phyloP scores from a whole-genome alignment of 768 basidiomycete genomes.

The Suillus discolor region DNA sequence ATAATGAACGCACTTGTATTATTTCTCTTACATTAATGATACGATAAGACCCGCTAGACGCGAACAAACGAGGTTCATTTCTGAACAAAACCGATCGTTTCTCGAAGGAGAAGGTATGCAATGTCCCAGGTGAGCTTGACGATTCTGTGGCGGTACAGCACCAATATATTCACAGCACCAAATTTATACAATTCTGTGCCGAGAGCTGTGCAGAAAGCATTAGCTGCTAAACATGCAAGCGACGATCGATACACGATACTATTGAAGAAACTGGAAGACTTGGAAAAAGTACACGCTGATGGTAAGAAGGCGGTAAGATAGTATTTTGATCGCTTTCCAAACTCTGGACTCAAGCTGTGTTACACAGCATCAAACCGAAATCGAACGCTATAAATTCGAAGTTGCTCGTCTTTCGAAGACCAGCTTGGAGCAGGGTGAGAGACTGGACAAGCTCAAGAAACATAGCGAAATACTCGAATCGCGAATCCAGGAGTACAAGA shows the following conservation, averaged over 20 bases:
- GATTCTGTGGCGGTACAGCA: not conserved
- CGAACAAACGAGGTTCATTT: slow-evolving; percentile 60
- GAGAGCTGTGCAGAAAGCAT: slow-evolving; percentile 29
- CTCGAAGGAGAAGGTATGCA: slow-evolving; percentile 42
- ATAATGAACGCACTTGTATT: not conserved
- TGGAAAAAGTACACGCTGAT: slow-evolving; percentile 63
- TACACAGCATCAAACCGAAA: slow-evolving; percentile 57
- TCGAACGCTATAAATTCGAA: slow-evolving; percentile 63
- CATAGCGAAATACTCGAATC: slow-evolving; percentile 57
- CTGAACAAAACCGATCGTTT: slow-evolving; percentile 60
- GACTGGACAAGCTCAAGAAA: slow-evolving; percentile 63
- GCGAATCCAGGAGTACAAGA: slow-evolving; percentile 66
- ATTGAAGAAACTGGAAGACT: slow-evolving; percentile 63
- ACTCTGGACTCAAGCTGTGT: not conserved
- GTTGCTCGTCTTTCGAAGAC: slow-evolving; percentile 49
- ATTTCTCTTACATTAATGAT: slow-evolving; percentile 34
- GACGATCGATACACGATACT: slow-evolving; percentile 56
- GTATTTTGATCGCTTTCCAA: not conserved
- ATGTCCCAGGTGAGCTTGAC: slow-evolving; percentile 42
- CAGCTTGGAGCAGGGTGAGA: slow-evolving; percentile 52
- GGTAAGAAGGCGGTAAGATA: slow-evolving; percentile 63
- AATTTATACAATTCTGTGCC: slow-evolving; percentile 31
- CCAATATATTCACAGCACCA: slow-evolving; percentile 33
- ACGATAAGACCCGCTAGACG: slow-evolving; percentile 36
- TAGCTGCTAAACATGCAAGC: slow-evolving; percentile 21